Base-by-base conservation (phyloP, 495 filamentous ascomycete species). In the Daldinia bambusicola region DNA sequence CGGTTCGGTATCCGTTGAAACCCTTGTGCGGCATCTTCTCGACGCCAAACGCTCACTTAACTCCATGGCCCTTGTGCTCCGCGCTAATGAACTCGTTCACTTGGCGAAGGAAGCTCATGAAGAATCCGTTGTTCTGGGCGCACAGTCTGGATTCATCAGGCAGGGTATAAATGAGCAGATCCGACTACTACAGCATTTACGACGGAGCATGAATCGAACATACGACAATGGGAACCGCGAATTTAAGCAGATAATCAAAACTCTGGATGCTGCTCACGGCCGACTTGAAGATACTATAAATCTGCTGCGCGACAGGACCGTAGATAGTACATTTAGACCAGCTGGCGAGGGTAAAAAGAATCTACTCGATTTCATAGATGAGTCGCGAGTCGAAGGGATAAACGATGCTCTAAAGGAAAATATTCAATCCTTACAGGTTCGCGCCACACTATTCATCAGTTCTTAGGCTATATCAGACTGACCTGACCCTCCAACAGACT, bases 341-440 rank as follows among this genome's bases (percentile, higher is more conserved):
- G 82, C 82, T 0, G 86, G 86, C 14, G 90, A 93, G 76, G 85
- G 86, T 41, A 82, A 84, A 20, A 91, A 91, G 77, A 91, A 82
- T 68, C 80, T 99, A 67, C 86, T 94, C 74, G 94, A 97, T 77
- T 99, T 98, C 79, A 89, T 98, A 48, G 94, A 98, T 74, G 92
- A 93, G 72, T 82, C 87, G 18, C 89, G 87, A 9, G 91, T 97
- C 5, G 90, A 92, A 32, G 83, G 84, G 59, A 83, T 97, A 63
- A 85, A 89, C 58, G 80, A 87, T 43, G 80, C 85, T 0, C 77
- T 98, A 51, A 92, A 91, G 70, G 82, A 81, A 40, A 90, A 89
- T 41, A 91, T 97, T 41, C 79, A 74, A 13, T 81, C 85, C 55
- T 70, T 85, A 22, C 81, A 84, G 77, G 84, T 64, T 18, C n/a